Base-by-base conservation (phyloP, 2,329 filamentous ascomycete genomes). In the Penicillium sp. region DNA sequence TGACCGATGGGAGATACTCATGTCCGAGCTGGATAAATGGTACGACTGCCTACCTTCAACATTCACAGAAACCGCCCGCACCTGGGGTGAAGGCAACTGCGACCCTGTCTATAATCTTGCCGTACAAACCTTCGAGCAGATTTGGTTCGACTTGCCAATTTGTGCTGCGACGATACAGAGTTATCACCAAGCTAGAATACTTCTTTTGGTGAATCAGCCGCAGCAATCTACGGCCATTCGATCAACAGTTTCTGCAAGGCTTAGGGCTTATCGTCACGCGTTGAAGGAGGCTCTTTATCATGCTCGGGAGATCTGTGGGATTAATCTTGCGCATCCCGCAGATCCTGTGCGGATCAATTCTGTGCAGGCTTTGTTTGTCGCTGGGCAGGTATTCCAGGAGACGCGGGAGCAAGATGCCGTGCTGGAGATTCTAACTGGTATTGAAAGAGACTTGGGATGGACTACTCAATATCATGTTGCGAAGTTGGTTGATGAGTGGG, bases 131-230 rank as follows among this genome's bases (percentile, higher is more conserved):
- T 55, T 58, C 11, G 56, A 55, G 43, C 56, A 58, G 31, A 55
- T 58, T 16, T 57, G 55, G 56, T 58, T 55, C 22, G 42, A 55
- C 16, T 22, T 84, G 0, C 81, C 83, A 0, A 81, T 86, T 73
- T 86, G 82, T 66, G 83, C 81, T 0, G 81, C 82, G 3, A 83
- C 83, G 0, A 84, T 86, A 76, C 82, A 85, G 61, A 79, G 76
- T 52, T 86, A 85, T 56, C 81, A 86, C 61, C 85, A 86, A 76
- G 82, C 82, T 1, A 77, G 80, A 52, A 83, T 86, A 4, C 73
- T 86, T 13, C 66, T 86, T 0, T 75, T 84, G 18, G 78, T 83
- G 60, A 84, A 86, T 62, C 79, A 81, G 60, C 81, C 81, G 3
- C 77, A 79, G 27, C 78, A 85, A 48, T 81, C 81, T 1, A 77